Conservation (phyloP, 177 flowering plant genomes). For the Telopea speciosissima region DNA sequence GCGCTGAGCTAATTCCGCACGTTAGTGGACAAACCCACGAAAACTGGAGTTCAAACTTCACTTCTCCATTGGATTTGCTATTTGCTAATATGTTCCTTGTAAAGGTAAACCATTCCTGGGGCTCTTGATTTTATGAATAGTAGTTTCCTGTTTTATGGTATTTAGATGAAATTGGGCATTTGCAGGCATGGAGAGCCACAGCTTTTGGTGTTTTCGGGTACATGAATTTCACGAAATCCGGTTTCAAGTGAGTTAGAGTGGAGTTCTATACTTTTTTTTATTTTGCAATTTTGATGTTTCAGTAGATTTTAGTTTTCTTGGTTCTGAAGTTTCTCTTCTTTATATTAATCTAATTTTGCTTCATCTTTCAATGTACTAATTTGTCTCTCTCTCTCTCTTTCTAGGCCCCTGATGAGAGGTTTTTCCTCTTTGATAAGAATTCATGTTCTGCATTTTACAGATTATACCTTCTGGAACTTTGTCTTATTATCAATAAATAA, state of each 20-base stretch:
- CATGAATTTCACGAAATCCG: slow-evolving; percentile 76
- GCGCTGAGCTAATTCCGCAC: no score
- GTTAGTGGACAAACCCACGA: no score
- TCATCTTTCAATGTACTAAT: no score
- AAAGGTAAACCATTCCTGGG: slow-evolving; percentile 11
- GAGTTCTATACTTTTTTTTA: background rate
- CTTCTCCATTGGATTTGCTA: no score
- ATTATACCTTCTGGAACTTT: background rate
- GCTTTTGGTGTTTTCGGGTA: slow-evolving; percentile 82
- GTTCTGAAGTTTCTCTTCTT: background rate
- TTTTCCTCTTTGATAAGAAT: background rate
- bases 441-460: background rate
- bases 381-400: no score
- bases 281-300: background rate
- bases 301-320: background rate
- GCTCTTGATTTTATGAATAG: background rate
- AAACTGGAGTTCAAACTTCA: no score
- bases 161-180: background rate
- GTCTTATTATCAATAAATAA: no score
- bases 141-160: background rate
- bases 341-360: background rate
- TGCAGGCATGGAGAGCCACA: slow-evolving; percentile 73
- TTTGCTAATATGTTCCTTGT: slow-evolving; percentile 23
- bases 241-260: slow-evolving; percentile 49
- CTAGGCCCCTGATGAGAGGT: background rate